Evolutionary conservation across 2,329 filamentous ascomycete genomes (phyloP), one percentile per base, ranked within the genome.

Genomic region (Thielaviopsis populi): DNA sequence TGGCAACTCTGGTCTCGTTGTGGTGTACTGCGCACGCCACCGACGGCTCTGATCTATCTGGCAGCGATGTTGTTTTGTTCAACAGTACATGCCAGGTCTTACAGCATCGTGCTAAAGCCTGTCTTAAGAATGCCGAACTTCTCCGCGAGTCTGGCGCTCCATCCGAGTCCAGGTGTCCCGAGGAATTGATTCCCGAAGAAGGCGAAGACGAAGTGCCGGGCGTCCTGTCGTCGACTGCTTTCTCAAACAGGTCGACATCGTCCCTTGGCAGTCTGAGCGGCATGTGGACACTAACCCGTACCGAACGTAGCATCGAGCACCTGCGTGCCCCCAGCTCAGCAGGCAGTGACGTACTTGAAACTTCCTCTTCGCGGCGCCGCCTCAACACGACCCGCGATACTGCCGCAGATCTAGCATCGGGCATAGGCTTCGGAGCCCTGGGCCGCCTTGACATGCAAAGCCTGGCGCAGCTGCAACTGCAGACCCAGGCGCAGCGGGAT

Each of bases 1-100:
- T 91, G 69, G 90, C 94, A 0, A 85, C 86, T 43, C 76, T 99
- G 19, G 86, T 95, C 24, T 88, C 88, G 69, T 76, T 94, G 13
- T 95, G 89, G 89, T 79, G 87, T 0, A 86, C 89, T 46, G 72
- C 77, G 3, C 77, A 76, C 68, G 72, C 72, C 17, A 67, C 70
- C 22, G 68, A 71, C 10, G 70, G 71, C 27, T 69, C 53, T 17
- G 73, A 70, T n/a, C 66, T 72, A 1, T 69, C 70, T 2, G 75
- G 80, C n/a, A 78, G 79, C 42, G 81, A 83, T 46, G 73, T 84
- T 1, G 72, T 78, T 40, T 71, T 76, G 22, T 84, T 84, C 68
- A 78, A 83, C 68, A 73, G 73, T 1, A 69, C 78, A n/a, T 84
- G 81, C 67, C 67, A 75, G 48, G 71, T 70, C 2, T 72, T 84